Conservation (phyloP, 371 early-diverging fungal genomes). For the Mortierella sp. region DNA sequence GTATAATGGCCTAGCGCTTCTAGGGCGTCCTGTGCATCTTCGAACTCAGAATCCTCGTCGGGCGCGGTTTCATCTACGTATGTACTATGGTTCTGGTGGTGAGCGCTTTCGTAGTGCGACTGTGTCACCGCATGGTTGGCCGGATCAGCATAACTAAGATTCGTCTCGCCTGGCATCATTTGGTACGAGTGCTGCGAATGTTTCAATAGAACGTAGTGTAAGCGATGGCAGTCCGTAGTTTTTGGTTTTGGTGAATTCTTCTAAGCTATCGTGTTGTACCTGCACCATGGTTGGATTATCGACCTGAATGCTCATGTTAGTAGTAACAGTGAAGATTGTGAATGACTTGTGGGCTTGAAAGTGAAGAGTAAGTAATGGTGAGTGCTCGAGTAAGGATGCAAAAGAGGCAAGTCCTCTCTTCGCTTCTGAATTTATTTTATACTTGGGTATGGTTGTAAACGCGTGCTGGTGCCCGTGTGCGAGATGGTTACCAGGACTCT, state of each 20-base stretch:
- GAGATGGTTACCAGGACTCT: background rate
- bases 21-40: background rate
- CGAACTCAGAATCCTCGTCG: background rate
- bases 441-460: background rate
- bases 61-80: background rate
- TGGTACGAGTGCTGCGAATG: background rate
- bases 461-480: background rate
- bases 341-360: no score
- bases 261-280: background rate
- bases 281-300: constrained; percentile 10
- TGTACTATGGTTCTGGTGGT: background rate
- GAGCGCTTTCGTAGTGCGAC: background rate
- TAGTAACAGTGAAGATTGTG: background rate
- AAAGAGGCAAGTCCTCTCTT: background rate
- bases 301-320: constrained; percentile 7
- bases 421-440: background rate
- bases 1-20: background rate
- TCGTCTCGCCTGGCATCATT: background rate
- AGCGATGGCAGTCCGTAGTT: no score
- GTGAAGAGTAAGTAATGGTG: no score
- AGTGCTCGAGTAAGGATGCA: no score
- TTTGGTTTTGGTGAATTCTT: no score
- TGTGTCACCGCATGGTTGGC: background rate
- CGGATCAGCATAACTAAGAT: no score
- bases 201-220: background rate